phyloP scores from a whole-genome alignment of 2,329 filamentous ascomycete genomes.

The Paecilomyces niveus region DNA sequence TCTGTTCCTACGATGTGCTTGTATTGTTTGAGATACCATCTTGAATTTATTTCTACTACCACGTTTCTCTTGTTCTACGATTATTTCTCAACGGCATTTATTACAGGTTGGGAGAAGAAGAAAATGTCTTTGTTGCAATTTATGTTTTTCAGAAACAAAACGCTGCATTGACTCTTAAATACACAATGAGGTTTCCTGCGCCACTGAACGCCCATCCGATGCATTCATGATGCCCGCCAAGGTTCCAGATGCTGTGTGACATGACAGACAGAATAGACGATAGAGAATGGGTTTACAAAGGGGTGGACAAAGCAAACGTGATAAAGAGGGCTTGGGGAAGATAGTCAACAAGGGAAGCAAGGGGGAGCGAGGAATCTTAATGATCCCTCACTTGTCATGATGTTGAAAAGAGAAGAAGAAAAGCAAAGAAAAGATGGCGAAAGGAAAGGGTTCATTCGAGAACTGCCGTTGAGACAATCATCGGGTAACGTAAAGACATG shows the following conservation, averaged over 20 bases:
- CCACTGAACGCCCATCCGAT: constrained; percentile 33
- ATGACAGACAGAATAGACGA: constrained; percentile 17
- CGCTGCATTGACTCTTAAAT: constrained; percentile 2
- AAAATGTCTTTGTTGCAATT: neutral
- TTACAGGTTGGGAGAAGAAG: neutral
- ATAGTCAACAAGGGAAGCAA: neutral
- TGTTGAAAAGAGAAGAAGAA: constrained; percentile 4
- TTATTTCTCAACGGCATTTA: neutral
- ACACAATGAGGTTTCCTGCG: constrained; percentile 13
- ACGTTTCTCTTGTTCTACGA: neutral
- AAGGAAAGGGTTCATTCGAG: neutral
- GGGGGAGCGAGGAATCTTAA: constrained; percentile 2
- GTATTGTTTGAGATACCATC: neutral
- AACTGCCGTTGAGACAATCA: neutral
- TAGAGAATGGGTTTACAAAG: constrained; percentile 5
- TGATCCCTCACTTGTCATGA: neutral
- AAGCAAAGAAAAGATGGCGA: constrained; percentile 4
- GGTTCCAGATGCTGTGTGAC: constrained; percentile 20
- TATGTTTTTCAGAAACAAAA: constrained; percentile 4
- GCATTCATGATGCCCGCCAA: constrained; percentile 20
- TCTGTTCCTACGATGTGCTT: neutral
- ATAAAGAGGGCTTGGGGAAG: constrained; percentile 5
- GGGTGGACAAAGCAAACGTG: constrained; percentile 9
- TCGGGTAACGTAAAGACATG: neutral
- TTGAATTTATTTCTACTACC: neutral